A percentile compares a stretch with the other conserved stretches of the same genome.
These are phyloP conservation scores for Friedmanniomyces simplex DNA, from an alignment of 495 filamentous ascomycete species.

Conservation along the genomic window DNA sequence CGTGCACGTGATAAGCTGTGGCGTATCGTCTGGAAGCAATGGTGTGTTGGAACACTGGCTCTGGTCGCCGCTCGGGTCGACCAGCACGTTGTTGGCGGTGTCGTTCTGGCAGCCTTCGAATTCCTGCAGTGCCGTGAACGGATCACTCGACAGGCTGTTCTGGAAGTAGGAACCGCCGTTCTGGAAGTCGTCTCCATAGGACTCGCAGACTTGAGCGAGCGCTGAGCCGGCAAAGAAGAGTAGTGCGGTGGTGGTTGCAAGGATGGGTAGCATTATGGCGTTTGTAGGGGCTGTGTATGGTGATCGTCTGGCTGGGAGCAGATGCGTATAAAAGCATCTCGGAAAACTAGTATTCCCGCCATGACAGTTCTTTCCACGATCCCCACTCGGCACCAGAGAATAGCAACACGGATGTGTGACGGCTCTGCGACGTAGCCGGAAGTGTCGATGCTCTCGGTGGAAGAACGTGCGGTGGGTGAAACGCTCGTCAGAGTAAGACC, in stretches of 20 bases:
- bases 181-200: constrained; percentile 31
- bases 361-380: neutral
- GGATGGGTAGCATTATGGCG: neutral
- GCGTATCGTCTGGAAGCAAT: constrained; percentile 25
- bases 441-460: neutral
- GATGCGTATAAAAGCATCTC: neutral
- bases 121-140: constrained; percentile 25
- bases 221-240: neutral
- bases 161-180: constrained; percentile 30
- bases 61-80: constrained; percentile 29
- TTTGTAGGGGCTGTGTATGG: neutral
- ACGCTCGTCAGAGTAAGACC: neutral
- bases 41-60: constrained; percentile 25
- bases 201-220: constrained; percentile 12
- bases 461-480: no score
- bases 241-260: neutral
- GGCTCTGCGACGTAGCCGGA: neutral
- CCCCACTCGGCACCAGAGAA: neutral
- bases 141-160: constrained; percentile 25
- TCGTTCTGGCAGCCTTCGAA: constrained; percentile 29
- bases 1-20: constrained; percentile 27
- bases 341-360: neutral
- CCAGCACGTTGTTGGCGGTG: constrained; percentile 26
- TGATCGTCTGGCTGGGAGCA: neutral
- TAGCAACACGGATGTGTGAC: neutral